Evolutionary conservation across 225 moss, liverwort and hornwort genomes (phyloP).

Genomic region (Asterella californica): DNA sequence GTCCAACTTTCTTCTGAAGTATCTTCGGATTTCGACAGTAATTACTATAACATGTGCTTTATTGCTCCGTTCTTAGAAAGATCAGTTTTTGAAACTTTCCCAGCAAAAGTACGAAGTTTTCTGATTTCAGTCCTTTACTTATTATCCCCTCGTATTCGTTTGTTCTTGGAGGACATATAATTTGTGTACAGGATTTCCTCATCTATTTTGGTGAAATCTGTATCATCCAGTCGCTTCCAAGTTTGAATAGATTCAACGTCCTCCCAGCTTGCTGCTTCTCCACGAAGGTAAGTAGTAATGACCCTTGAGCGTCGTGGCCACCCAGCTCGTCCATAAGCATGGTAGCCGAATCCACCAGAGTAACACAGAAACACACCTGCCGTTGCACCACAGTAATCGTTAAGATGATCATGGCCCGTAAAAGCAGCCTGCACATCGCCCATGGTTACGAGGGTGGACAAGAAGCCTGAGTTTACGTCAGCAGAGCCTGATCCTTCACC

Average conservation of each 20-base stretch:
- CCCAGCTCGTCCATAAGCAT: conserved; percentile 62
- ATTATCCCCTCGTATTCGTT: neutral
- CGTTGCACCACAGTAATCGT: conserved; percentile 52
- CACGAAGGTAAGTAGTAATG: conserved; percentile 28
- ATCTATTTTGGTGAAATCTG: conserved; percentile 41
- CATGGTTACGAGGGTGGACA: conserved; percentile 54
- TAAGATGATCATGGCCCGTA: conserved; percentile 66
- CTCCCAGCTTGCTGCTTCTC: conserved; percentile 24
- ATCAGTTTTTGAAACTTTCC: too few species aligned
- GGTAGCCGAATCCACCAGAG: conserved; percentile 63
- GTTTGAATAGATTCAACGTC: conserved; percentile 36
- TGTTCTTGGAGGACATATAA: neutral
- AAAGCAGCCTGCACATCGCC: conserved; percentile 58
- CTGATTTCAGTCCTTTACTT: neutral
- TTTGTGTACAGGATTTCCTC: conserved; percentile 7
- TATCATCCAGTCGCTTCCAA: conserved; percentile 59
- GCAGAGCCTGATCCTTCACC: conserved; percentile 53
- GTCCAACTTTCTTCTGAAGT: too few species aligned
- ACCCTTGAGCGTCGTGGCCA: conserved; percentile 61
- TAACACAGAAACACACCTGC: conserved; percentile 55
- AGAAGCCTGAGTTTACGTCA: conserved; percentile 54
- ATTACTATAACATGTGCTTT: too few species aligned
- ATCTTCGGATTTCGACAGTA: too few species aligned
- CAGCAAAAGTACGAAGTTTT: neutral
- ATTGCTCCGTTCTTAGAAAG: too few species aligned